These are phyloP conservation scores for Thermothelomyces thermophilus DNA, from an alignment of 2,329 filamentous ascomycete genomes.

Conservation along the genomic window DNA sequence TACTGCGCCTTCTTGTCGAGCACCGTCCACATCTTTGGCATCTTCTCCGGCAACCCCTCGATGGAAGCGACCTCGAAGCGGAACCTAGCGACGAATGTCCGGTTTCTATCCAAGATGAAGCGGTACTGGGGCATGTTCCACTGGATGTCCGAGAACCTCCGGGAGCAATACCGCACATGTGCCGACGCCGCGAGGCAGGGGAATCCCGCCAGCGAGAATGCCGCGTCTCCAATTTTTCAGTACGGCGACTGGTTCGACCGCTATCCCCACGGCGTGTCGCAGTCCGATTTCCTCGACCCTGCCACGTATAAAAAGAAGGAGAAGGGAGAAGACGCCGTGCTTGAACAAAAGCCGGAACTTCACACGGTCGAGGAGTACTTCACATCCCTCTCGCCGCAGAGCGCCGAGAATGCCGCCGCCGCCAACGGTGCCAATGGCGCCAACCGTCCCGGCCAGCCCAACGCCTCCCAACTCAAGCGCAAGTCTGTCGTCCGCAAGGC, in stretches of 20 bases:
- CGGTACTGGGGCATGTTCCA: conserved; percentile 98
- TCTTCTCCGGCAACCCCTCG: conserved; percentile 74
- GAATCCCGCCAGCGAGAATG: conserved; percentile 41
- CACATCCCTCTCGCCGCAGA: conserved; percentile 63
- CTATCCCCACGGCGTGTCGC: conserved; percentile 86
- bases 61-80: conserved; percentile 74
- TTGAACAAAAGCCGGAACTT: conserved; percentile 84
- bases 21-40: conserved; percentile 88
- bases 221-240: conserved; percentile 68
- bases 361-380: conserved; percentile 95
- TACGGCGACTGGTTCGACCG: conserved; percentile 97
- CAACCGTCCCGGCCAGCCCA: conserved; percentile 21
- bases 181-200: conserved; percentile 73
- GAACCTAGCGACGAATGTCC: conserved; percentile 80
- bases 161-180: conserved; percentile 78
- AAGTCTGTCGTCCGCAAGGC: conserved; percentile 36
- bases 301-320: conserved; percentile 62
- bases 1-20: conserved; percentile 93
- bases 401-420: conserved; percentile 32
- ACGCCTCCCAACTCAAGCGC: conserved; percentile 29
- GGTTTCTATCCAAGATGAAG: conserved; percentile 90
- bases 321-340: conserved; percentile 75
- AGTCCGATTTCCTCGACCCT: conserved; percentile 75
- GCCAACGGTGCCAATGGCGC: conserved; percentile 16
- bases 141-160: conserved; percentile 88